These are phyloP conservation scores for Penicillium sp. DNA, from an alignment of 2,329 filamentous ascomycete species.

Conservation along the genomic window DNA sequence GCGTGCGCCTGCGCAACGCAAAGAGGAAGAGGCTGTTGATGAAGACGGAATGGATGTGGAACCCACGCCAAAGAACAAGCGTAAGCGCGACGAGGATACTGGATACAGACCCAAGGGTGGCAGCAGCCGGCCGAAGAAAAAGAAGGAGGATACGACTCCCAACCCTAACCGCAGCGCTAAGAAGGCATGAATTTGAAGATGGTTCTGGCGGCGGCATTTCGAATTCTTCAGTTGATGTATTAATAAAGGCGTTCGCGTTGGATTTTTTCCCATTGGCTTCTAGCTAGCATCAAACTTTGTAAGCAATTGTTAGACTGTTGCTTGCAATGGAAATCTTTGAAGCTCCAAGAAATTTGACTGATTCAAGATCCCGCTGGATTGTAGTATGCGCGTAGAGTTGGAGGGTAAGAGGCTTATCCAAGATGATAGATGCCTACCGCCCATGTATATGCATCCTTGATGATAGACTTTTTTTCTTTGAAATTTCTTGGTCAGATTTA, in stretches of 20 bases:
- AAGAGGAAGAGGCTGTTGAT: slow-evolving; percentile 41
- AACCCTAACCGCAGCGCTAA: slow-evolving; percentile 30
- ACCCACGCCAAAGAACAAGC: slow-evolving; percentile 39
- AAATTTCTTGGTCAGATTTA: no score
- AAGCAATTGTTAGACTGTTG: background rate
- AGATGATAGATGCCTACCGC: no score
- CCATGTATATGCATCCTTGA: no score
- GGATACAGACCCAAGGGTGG: slow-evolving; percentile 46
- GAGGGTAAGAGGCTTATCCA: no score
- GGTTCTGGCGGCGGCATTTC: background rate
- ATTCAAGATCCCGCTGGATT: background rate
- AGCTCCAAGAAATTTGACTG: background rate
- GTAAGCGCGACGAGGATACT: slow-evolving; percentile 46
- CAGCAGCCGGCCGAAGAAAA: slow-evolving; percentile 37
- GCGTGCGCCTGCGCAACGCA: slow-evolving; percentile 35
- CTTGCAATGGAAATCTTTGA: background rate
- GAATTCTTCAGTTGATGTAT: slow-evolving; percentile 10
- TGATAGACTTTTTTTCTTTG: no score
- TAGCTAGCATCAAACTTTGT: background rate
- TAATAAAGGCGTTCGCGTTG: slow-evolving; percentile 12
- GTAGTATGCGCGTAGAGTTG: no score
- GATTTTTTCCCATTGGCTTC: background rate
- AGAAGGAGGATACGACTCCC: slow-evolving; percentile 38
- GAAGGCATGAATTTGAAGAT: slow-evolving; percentile 17
- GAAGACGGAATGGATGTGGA: slow-evolving; percentile 41